Percentiles rank a stretch among this genome's conserved stretches.
Conservation (phyloP, 1,139 yeast genomes). For the Candida anutae region DNA sequence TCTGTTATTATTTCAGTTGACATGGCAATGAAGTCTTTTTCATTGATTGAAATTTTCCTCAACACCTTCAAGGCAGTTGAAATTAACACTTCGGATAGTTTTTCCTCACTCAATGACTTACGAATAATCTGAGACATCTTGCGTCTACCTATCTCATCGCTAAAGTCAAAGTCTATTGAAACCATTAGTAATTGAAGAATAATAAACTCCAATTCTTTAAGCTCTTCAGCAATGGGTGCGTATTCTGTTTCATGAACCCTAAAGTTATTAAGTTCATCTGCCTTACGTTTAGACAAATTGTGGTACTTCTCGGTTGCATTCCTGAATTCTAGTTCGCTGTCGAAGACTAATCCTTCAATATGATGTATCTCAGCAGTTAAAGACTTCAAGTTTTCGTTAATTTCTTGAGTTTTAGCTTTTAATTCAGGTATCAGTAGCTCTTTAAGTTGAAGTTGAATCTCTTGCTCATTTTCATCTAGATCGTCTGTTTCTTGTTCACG, state of each 20-base stretch:
- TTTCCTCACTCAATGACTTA: constrained; percentile 47
- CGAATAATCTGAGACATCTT: constrained; percentile 70
- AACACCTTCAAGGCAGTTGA: constrained; percentile 58
- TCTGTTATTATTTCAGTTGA: constrained; percentile 83
- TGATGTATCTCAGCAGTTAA: constrained; percentile 8
- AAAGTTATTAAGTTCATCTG: constrained; percentile 10
- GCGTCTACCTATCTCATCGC: constrained; percentile 89
- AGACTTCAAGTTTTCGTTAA: constrained; percentile 5
- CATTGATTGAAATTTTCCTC: constrained; percentile 65
- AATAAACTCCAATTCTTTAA: constrained; percentile 63
- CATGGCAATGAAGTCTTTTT: constrained; percentile 77
- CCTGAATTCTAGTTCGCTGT: constrained; percentile 10
- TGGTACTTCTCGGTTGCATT: constrained; percentile 13
- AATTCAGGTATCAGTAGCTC: constrained; percentile 9
- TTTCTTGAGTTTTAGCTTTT: constrained; percentile 6
- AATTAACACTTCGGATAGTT: constrained; percentile 46
- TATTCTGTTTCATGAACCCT: constrained; percentile 15
- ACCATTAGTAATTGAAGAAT: constrained; percentile 65
- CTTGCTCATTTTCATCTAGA: constrained; percentile 9
- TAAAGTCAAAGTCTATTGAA: constrained; percentile 70
- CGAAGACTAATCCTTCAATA: constrained; percentile 17
- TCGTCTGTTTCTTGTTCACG: constrained; percentile 8
- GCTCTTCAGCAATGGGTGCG: constrained; percentile 23
- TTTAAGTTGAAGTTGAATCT: constrained; percentile 8
- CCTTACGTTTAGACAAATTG: constrained; percentile 7